Evolutionary conservation across 768 basidiomycete species (phyloP).

Genomic region (Mycena alexandri): DNA sequence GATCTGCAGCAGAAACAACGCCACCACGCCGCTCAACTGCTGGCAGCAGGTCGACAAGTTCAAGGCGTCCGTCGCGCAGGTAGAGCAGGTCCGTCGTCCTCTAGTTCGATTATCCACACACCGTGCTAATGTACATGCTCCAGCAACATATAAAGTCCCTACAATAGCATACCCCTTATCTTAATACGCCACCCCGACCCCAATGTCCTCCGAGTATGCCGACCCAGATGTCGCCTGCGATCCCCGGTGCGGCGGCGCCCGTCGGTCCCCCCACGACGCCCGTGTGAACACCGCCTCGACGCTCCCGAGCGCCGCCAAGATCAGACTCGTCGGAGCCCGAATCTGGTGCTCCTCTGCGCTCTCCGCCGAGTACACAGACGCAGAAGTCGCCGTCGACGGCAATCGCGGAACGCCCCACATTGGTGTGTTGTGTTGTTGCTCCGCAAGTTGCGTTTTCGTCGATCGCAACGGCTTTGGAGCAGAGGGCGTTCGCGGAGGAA

Average conservation of each 20-base stretch:
- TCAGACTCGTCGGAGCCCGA: conserved; percentile 42
- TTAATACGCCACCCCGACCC: conserved; percentile 26
- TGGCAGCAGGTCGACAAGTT: conserved; percentile 80
- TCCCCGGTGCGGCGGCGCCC: conserved; percentile 8
- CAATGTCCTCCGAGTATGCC: conserved; percentile 31
- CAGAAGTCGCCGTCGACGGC: conserved; percentile 48
- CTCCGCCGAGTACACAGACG: conserved; percentile 52
- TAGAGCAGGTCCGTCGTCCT: conserved; percentile 71
- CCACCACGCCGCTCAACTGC: conserved; percentile 74
- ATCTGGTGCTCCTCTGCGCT: conserved; percentile 52
- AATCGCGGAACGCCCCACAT: conserved; percentile 36
- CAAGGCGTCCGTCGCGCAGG: conserved; percentile 72
- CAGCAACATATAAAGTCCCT: conserved; percentile 77
- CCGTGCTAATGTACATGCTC: conserved; percentile 16
- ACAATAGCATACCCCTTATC: conserved; percentile 40
- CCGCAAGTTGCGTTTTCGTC: neutral
- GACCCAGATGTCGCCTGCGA: conserved; percentile 37
- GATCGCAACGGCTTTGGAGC: conserved; percentile 29
- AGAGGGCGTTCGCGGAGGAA: neutral
- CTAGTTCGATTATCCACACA: too few relatives aligned
- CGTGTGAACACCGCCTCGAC: conserved; percentile 31
- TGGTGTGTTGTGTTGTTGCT: neutral
- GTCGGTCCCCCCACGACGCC: conserved; percentile 27
- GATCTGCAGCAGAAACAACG: conserved; percentile 55
- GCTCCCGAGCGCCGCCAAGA: conserved; percentile 38